Evolutionary conservation across 139 green algal species (phyloP).

Genomic region (Chlamydomonas eustigma): DNA sequence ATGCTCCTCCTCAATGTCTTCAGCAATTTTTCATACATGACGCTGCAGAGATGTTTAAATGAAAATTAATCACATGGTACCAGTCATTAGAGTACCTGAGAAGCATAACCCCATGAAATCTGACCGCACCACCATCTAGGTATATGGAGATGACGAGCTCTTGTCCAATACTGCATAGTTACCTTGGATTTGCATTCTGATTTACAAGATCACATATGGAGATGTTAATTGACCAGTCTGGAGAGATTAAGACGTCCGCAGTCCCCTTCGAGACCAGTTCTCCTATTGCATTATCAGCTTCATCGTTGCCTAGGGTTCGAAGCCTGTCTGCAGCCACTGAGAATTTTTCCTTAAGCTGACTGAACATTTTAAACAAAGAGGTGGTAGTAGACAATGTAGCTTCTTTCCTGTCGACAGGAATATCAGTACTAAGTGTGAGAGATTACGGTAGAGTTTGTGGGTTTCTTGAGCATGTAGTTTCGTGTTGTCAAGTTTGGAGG

Average conservation of each 20-base stretch:
- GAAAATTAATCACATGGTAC: not conserved
- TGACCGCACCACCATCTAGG: too few species aligned
- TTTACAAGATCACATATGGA: not conserved
- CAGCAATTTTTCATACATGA: slow-evolving; percentile 6
- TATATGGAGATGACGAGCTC: not conserved
- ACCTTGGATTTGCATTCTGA: slow-evolving; percentile 3
- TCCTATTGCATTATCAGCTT: not conserved
- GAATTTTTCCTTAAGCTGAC: not conserved
- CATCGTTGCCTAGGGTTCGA: not conserved
- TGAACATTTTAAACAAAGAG: too few species aligned
- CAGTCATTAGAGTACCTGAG: not conserved
- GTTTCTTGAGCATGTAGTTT: too few species aligned
- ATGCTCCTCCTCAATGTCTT: not conserved
- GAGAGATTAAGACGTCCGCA: not conserved
- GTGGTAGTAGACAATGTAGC: too few species aligned
- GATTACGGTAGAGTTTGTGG: too few species aligned
- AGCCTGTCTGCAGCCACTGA: not conserved
- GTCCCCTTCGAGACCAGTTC: not conserved
- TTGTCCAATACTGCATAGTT: not conserved
- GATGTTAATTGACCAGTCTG: not conserved
- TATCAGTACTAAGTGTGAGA: too few species aligned
- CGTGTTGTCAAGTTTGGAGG: too few species aligned
- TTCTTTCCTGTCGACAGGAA: too few species aligned
- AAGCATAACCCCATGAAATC: not conserved
- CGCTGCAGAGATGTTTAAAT: not conserved